These are phyloP conservation scores for Eucalyptus cloeziana DNA, from an alignment of 345 rosid genomes.

Conservation along the genomic window DNA sequence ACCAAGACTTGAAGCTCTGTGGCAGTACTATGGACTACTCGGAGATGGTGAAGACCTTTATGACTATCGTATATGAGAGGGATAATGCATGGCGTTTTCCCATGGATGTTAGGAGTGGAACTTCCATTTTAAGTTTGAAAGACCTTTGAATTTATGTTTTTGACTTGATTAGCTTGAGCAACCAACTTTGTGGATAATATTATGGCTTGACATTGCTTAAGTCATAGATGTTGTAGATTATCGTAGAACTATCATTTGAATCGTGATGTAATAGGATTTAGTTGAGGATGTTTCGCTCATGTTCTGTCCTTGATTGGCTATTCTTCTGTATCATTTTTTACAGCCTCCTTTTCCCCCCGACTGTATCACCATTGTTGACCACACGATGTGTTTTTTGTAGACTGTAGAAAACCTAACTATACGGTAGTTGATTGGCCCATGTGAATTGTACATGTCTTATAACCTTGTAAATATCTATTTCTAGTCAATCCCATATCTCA, in stretches of 20 bases:
- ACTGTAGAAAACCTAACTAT: background rate
- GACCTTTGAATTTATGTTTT: constrained; percentile 12
- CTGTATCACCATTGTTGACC: background rate
- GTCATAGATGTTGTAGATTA: constrained; percentile 15
- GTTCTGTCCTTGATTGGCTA: constrained; percentile 7
- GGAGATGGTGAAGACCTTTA: background rate
- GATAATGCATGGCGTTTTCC: background rate
- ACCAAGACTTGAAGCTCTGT: background rate
- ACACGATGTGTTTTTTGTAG: background rate
- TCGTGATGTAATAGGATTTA: constrained; percentile 26
- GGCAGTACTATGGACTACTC: background rate
- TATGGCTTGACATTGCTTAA: constrained; percentile 11
- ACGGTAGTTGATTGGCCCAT: background rate
- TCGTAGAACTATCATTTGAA: constrained; percentile 8
- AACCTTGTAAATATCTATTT: background rate
- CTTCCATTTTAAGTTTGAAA: background rate
- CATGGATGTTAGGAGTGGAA: background rate
- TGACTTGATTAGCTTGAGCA: constrained; percentile 4
- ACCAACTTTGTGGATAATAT: constrained; percentile 22
- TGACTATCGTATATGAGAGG: background rate
- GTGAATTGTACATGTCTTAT: background rate
- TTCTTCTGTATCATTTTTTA: constrained; percentile 12
- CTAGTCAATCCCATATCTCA: background rate
- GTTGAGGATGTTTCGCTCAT: constrained; percentile 16
- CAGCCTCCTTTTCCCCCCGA: background rate